These are phyloP conservation scores for Suillus placidus DNA, from an alignment of 768 basidiomycete genomes.

Conservation along the genomic window DNA sequence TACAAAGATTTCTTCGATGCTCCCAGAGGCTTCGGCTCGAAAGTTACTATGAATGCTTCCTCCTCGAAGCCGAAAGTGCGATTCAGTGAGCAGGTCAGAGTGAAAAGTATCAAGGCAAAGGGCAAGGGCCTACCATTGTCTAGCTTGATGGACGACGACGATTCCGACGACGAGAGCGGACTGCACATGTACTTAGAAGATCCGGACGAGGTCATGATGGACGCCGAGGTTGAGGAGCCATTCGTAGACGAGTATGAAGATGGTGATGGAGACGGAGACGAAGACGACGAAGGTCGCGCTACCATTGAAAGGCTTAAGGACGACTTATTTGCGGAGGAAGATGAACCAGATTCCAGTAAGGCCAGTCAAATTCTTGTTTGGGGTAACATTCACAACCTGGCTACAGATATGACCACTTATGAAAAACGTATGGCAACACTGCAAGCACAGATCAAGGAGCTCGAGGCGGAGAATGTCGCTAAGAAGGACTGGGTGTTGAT, in stretches of 20 bases:
- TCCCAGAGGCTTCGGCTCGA: constrained; percentile 39
- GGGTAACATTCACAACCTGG: constrained; percentile 3
- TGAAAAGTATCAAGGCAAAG: constrained; percentile 77
- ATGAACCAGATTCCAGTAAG: constrained; percentile 21
- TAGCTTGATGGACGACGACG: constrained; percentile 34
- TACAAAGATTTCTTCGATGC: constrained; percentile 85
- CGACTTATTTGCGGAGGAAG: constrained; percentile 78
- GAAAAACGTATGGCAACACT: constrained; percentile 78
- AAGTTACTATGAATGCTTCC: constrained; percentile 16
- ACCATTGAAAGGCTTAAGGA: constrained; percentile 73
- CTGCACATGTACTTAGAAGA: constrained; percentile 37
- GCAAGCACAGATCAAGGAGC: constrained; percentile 72
- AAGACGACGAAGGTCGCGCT: constrained; percentile 38
- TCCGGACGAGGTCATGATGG: constrained; percentile 39
- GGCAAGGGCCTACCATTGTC: constrained; percentile 65
- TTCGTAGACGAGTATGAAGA: constrained; percentile 27
- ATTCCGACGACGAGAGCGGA: constrained; percentile 42
- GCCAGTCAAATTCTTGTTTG: background rate
- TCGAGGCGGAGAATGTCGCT: constrained; percentile 87
- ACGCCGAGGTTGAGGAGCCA: constrained; percentile 29
- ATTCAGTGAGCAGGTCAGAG: constrained; percentile 79
- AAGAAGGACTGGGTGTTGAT: constrained; percentile 91
- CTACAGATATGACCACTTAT: constrained; percentile 69
- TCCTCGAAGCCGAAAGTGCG: constrained; percentile 52
- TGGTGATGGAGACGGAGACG: constrained; percentile 26